Evolutionary conservation across 2,329 filamentous ascomycete genomes (phyloP).

Genomic region (Sarocladium oryzae): DNA sequence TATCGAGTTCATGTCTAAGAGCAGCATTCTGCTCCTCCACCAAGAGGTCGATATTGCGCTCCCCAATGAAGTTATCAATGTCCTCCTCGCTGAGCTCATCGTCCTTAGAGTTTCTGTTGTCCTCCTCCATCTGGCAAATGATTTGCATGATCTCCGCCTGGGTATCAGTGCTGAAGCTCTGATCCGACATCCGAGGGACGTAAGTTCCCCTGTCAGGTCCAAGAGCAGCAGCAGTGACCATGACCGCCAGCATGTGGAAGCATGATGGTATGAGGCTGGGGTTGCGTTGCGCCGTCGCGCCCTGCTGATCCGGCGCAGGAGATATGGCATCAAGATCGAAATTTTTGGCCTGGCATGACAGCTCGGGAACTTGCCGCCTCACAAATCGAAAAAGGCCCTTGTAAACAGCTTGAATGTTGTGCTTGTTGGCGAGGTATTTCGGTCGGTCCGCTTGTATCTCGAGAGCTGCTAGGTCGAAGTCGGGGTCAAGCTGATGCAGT

Average conservation of each 20-base stretch:
- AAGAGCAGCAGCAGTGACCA: constrained; percentile 54
- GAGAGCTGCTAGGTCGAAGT: constrained; percentile 49
- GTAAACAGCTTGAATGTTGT: constrained; percentile 47
- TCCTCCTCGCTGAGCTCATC: constrained; percentile 33
- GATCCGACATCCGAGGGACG: constrained; percentile 35
- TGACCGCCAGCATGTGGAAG: constrained; percentile 53
- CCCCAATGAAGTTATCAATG: constrained; percentile 33
- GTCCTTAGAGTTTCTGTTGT: constrained; percentile 28
- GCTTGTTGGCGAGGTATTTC: constrained; percentile 41
- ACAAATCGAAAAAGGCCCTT: constrained; percentile 50
- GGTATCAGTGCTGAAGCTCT: constrained; percentile 32
- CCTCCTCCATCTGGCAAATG: constrained; percentile 34
- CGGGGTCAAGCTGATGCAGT: constrained; percentile 50
- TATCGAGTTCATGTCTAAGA: constrained; percentile 44
- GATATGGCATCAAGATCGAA: constrained; percentile 53
- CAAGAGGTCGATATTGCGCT: constrained; percentile 48
- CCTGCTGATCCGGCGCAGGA: constrained; percentile 47
- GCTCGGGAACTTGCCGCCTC: constrained; percentile 42
- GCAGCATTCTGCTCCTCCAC: constrained; percentile 49
- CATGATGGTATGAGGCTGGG: neutral
- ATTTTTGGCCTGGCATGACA: constrained; percentile 45
- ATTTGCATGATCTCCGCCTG: constrained; percentile 41
- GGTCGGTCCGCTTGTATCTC: constrained; percentile 37
- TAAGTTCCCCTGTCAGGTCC: constrained; percentile 51
- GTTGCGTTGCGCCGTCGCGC: constrained; percentile 30